Percentiles rank a stretch among this genome's conserved stretches.
Conservation (phyloP, 495 filamentous ascomycete species). For the Choiromyces venosus region DNA sequence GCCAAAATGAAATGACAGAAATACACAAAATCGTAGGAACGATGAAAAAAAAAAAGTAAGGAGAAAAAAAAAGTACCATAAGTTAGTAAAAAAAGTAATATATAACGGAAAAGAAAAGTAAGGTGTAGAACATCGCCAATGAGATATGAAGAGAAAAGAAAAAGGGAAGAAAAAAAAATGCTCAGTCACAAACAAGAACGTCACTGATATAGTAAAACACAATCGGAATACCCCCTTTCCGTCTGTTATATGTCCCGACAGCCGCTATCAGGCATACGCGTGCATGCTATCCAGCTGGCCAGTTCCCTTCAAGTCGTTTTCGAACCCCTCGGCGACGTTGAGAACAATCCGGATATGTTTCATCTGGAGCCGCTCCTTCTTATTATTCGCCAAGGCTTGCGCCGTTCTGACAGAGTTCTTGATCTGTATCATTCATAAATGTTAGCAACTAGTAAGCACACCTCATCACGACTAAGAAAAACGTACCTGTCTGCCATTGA, state of each 20-base stretch:
- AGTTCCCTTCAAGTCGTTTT: constrained; percentile 64
- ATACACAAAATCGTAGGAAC: neutral
- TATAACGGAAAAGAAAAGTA: neutral
- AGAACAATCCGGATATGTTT: constrained; percentile 76
- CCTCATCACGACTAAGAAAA: neutral
- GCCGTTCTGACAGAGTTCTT: constrained; percentile 87
- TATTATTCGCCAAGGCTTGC: constrained; percentile 76
- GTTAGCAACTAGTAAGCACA: constrained; percentile 21
- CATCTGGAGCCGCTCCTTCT: constrained; percentile 64
- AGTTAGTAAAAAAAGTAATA: neutral
- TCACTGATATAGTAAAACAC: neutral
- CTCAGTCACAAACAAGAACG: neutral
- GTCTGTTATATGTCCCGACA: neutral
- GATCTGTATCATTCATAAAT: constrained; percentile 52
- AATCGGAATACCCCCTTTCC: neutral
- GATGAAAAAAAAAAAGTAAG: neutral
- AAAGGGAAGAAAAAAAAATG: constrained; percentile 9
- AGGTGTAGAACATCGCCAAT: neutral
- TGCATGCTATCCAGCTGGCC: constrained; percentile 61
- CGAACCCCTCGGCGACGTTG: constrained; percentile 75
- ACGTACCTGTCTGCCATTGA: constrained; percentile 80
- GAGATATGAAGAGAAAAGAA: constrained; percentile 14
- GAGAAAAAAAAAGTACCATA: neutral
- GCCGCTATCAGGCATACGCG: constrained; percentile 21
- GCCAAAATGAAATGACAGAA: neutral